Base-by-base conservation (phyloP, 2,329 filamentous ascomycete genomes). In the Tolypocladium cylindrosporum region DNA sequence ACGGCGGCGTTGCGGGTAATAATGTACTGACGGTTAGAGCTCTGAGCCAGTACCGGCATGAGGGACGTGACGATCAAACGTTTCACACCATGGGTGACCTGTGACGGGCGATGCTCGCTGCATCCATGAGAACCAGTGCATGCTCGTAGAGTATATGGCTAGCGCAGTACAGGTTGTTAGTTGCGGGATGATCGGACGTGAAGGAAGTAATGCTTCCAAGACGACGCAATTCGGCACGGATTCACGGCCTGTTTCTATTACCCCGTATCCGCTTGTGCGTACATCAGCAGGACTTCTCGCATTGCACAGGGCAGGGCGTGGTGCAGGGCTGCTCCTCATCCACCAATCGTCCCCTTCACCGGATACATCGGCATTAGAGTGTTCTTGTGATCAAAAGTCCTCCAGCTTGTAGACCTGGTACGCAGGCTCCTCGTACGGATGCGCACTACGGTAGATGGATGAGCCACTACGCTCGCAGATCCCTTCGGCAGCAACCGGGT, bases 341-440 rank as follows among this genome's bases (percentile, higher is more conserved):
- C 43, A 48, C 21, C 42, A 16, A 48, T 31, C 21, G 43, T 7
- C 21, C 27, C 11, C 11, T 31, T 8, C 21, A 6, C 16, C 11
- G 21, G 4, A 4, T 16, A 45, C 43, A 24, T 48, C 43, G 43
- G 43, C 14, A 48, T 48, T 16, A 4, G 24, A 31, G 31, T 24
- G 13, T 2, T 13, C 43, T 37, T 40, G 55, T 34, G 24, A 24
- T 64, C 53, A 79, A 58, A 79, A 79, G 59, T 79, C 73, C 64
- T 81, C 78, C 60, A 80, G 43, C 65, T 71, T 78, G 60, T 71
- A 72, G 7, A 82, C 77, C 8, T 76, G 69, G 63, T 81, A 82
- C 0, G 75, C 72, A 6, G 75, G 74, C 60, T 80, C 77, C 61
- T 82, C 78, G 56, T 81, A 83, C 1, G 79, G 79, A 68, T 82